phyloP scores from a whole-genome alignment of 176 grass and related monocot species.

The Triticum timopheevii region DNA sequence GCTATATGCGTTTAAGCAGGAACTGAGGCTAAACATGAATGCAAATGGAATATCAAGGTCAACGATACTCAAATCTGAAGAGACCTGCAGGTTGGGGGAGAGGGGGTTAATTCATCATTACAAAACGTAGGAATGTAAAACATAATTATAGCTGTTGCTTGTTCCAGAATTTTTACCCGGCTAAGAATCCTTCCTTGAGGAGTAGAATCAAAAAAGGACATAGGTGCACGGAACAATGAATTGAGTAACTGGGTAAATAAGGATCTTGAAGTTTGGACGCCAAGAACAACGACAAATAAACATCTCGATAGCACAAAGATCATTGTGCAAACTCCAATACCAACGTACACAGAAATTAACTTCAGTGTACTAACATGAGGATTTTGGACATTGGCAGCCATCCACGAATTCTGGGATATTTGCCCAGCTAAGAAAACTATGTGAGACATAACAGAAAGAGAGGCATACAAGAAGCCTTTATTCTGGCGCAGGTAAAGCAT shows the following conservation, averaged over 20 bases:
- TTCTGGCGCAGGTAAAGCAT: slow-evolving; percentile 67
- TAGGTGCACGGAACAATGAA: slow-evolving; percentile 73
- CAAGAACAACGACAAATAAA: slow-evolving; percentile 49
- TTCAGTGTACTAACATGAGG: slow-evolving; percentile 61
- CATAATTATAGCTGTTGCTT: background rate
- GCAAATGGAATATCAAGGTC: slow-evolving; percentile 86
- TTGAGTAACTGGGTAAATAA: slow-evolving; percentile 74
- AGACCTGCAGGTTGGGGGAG: slow-evolving; percentile 53
- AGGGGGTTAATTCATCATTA: slow-evolving; percentile 2
- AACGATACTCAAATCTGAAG: slow-evolving; percentile 77
- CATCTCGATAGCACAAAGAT: slow-evolving; percentile 68
- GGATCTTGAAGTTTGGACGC: slow-evolving; percentile 77
- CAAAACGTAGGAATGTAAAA: background rate
- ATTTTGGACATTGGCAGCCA: slow-evolving; percentile 86
- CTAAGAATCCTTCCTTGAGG: slow-evolving; percentile 89
- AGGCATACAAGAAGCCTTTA: slow-evolving; percentile 69
- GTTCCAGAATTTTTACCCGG: slow-evolving; percentile 58
- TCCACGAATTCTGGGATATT: slow-evolving; percentile 94
- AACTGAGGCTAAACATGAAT: slow-evolving; percentile 48
- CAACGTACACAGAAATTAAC: slow-evolving; percentile 74
- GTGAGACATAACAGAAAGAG: slow-evolving; percentile 42
- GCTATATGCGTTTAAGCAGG: slow-evolving; percentile 65
- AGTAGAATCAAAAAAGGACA: slow-evolving; percentile 89
- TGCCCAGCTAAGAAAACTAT: slow-evolving; percentile 62
- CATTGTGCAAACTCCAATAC: slow-evolving; percentile 55